These are phyloP conservation scores for Scheffersomyces stipitis DNA, from an alignment of 805 yeast species.

Conservation along the genomic window DNA sequence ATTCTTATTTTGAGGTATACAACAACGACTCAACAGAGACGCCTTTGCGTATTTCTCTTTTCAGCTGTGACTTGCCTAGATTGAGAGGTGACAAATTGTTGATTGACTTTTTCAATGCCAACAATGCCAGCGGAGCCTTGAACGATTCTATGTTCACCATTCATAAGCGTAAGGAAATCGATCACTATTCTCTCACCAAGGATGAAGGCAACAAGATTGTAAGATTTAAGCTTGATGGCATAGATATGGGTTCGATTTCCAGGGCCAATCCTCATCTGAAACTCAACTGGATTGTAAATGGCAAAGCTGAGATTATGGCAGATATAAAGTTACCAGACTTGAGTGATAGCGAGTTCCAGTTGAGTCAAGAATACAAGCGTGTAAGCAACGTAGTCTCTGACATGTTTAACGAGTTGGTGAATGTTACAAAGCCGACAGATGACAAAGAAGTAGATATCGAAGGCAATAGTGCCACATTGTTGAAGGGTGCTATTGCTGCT, in stretches of 20 bases:
- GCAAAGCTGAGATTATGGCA: constrained; percentile 66
- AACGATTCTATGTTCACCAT: constrained; percentile 75
- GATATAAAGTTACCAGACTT: constrained; percentile 70
- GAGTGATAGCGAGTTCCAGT: constrained; percentile 14
- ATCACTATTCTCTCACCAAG: constrained; percentile 38
- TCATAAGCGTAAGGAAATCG: constrained; percentile 67
- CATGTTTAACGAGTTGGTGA: constrained; percentile 26
- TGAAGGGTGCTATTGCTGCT: constrained; percentile 42
- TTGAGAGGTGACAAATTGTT: constrained; percentile 58
- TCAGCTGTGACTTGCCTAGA: constrained; percentile 64
- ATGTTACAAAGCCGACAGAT: constrained; percentile 10
- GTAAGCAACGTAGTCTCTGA: constrained; percentile 27
- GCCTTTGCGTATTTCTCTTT: constrained; percentile 54
- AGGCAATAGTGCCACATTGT: constrained; percentile 23
- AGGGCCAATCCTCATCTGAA: constrained; percentile 36
- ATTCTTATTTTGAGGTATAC: constrained; percentile 46
- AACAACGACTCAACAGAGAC: constrained; percentile 15
- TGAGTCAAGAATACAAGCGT: constrained; percentile 18
- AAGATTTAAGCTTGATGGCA: constrained; percentile 42
- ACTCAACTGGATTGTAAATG: constrained; percentile 72
- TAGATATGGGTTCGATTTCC: constrained; percentile 35
- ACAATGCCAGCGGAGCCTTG: constrained; percentile 69
- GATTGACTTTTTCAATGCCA: constrained; percentile 68
- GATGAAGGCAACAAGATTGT: constrained; percentile 25
- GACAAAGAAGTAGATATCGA: constrained; percentile 1